Evolutionary conservation across 2,329 filamentous ascomycete genomes (phyloP).

Genomic region (Raffaelea arxii): DNA sequence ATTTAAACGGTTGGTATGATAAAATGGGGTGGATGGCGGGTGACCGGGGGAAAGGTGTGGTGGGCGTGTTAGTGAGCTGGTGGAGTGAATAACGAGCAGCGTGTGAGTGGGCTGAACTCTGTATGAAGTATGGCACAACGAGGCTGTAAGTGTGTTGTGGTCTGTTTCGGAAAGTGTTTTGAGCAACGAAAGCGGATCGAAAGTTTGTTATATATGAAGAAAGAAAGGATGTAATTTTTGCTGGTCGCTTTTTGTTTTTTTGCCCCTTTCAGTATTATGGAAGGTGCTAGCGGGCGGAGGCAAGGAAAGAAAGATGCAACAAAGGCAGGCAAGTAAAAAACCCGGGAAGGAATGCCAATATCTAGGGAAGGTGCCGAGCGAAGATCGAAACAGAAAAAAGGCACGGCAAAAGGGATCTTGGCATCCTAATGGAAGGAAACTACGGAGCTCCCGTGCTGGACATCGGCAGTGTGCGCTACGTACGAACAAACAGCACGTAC

Average conservation of each 20-base stretch:
- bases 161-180: background rate
- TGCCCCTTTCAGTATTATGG: background rate
- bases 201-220: background rate
- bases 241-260: too few species aligned
- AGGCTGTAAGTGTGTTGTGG: background rate
- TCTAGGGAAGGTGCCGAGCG: background rate
- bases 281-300: background rate
- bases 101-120: background rate
- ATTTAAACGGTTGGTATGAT: background rate
- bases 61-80: background rate
- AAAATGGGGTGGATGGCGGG: background rate
- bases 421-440: too few species aligned
- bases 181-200: background rate
- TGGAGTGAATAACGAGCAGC: background rate
- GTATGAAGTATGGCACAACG: background rate
- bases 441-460: background rate
- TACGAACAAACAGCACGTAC: background rate
- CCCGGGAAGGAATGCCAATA: background rate
- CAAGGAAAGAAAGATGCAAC: background rate
- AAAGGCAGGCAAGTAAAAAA: background rate
- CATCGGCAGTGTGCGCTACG: background rate
- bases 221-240: background rate
- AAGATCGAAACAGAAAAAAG: background rate
- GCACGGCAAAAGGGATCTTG: background rate
- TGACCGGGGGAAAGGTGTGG: background rate